These are phyloP conservation scores for Excoecaria cochinchinensis DNA, from an alignment of 345 rosid species.

Conservation along the genomic window DNA sequence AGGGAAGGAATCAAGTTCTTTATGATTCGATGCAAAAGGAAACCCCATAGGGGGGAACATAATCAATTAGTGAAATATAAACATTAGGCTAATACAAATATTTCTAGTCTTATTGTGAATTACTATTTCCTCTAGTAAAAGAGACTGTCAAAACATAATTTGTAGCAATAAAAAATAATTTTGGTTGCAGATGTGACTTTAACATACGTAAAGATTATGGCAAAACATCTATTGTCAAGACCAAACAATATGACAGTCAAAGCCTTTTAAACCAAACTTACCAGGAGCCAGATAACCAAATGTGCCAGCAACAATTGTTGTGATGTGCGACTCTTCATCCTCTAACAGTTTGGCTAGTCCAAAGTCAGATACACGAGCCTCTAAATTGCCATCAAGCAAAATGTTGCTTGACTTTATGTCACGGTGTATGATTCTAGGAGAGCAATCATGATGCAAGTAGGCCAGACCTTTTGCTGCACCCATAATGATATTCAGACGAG, in stretches of 20 bases:
- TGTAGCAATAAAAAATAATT: not conserved
- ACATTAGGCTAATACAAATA: too few species aligned
- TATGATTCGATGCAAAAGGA: too few species aligned
- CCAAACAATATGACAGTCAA: not conserved
- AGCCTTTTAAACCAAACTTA: constrained; percentile 30
- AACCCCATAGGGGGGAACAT: too few species aligned
- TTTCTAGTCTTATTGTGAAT: too few species aligned
- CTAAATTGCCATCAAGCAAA: constrained; percentile 90
- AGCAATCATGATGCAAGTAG: constrained; percentile 96
- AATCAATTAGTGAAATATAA: too few species aligned
- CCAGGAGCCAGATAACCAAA: constrained; percentile 99
- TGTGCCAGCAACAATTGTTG: constrained; percentile 98
- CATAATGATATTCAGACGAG: constrained; percentile 79
- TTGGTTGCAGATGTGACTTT: not conserved
- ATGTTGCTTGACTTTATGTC: constrained; percentile 98
- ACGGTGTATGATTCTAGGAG: constrained; percentile 97
- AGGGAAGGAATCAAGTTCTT: not conserved
- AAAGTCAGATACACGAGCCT: constrained; percentile 98
- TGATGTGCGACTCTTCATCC: constrained; percentile 97
- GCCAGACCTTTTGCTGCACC: constrained; percentile 99
- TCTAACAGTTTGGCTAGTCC: constrained; percentile 95
- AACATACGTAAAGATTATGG: constrained; percentile 5
- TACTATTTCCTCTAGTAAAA: not conserved
- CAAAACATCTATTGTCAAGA: not conserved
- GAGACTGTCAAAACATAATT: not conserved